Percentiles rank a stretch among this genome's conserved stretches.
Conservation (phyloP, 495 filamentous ascomycete genomes). For the Copromyces sp. region DNA sequence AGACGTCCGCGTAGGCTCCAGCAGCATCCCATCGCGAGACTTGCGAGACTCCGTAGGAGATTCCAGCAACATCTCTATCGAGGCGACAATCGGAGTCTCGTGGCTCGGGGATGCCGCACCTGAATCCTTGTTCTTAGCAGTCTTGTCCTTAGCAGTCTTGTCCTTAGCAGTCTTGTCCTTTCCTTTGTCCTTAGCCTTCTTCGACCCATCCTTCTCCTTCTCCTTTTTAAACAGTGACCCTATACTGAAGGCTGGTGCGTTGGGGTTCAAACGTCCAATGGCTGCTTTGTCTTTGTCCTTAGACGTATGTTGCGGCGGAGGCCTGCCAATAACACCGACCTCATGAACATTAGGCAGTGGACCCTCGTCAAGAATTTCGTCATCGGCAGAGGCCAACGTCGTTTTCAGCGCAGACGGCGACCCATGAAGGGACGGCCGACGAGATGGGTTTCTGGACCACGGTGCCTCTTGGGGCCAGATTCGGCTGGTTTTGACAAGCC, state of each 20-base stretch:
- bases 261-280: slow-evolving; percentile 35
- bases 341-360: slow-evolving; percentile 32
- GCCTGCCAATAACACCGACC: slow-evolving; percentile 40
- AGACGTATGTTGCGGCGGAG: slow-evolving; percentile 32
- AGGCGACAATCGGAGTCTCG: slow-evolving; percentile 6
- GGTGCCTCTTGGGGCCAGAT: slow-evolving; percentile 35
- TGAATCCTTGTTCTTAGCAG: slow-evolving; percentile 17
- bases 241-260: slow-evolving; percentile 39
- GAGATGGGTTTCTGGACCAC: slow-evolving; percentile 37
- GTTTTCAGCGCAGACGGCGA: slow-evolving; percentile 40
- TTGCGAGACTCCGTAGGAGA: slow-evolving; percentile 54
- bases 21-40: slow-evolving; percentile 40
- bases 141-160: slow-evolving; percentile 27
- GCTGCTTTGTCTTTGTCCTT: slow-evolving; percentile 27
- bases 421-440: slow-evolving; percentile 38
- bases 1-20: slow-evolving; percentile 48
- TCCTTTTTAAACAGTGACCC: slow-evolving; percentile 36
- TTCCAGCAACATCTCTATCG: slow-evolving; percentile 22
- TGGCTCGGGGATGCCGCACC: slow-evolving; percentile 7
- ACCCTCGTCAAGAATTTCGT: slow-evolving; percentile 39
- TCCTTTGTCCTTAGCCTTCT: slow-evolving; percentile 20
- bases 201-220: slow-evolving; percentile 22
- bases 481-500: slow-evolving; percentile 24
- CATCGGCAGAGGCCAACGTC: slow-evolving; percentile 39
- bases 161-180: slow-evolving; percentile 25